Evolutionary conservation across 805 yeast genomes (phyloP).

Genomic region (Ogataea paradorogensis): DNA sequence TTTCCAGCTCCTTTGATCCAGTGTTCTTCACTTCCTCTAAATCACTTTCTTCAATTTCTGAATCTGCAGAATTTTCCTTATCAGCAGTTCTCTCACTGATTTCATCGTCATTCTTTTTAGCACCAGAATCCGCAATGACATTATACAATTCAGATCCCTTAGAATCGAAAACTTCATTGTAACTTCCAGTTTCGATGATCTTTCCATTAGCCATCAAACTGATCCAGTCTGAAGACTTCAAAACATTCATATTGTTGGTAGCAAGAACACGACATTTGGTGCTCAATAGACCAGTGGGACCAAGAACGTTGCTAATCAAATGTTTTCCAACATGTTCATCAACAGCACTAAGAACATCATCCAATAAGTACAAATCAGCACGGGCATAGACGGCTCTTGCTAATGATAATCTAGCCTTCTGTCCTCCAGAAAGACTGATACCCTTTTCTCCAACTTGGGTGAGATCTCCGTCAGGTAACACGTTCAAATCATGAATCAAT

Average conservation of each 20-base stretch:
- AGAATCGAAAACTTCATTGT: constrained; percentile 41
- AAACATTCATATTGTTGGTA: constrained; percentile 81
- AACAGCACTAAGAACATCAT: constrained; percentile 91
- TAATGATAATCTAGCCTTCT: constrained; percentile 85
- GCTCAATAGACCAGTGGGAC: constrained; percentile 72
- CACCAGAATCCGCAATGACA: constrained; percentile 63
- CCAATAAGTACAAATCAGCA: constrained; percentile 83
- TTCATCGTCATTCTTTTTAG: constrained; percentile 27
- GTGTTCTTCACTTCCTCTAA: constrained; percentile 31
- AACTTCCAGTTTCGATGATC: constrained; percentile 64
- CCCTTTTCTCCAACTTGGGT: constrained; percentile 97
- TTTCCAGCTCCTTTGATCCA: constrained; percentile 46
- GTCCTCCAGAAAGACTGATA: constrained; percentile 92
- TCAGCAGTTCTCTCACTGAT: constrained; percentile 16
- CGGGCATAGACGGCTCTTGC: constrained; percentile 94
- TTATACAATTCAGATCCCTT: constrained; percentile 48
- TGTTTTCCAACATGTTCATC: constrained; percentile 94
- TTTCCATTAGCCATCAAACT: constrained; percentile 68
- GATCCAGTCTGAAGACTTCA: constrained; percentile 69
- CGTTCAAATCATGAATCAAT: constrained; percentile 66
- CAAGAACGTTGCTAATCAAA: constrained; percentile 76
- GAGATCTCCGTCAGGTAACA: constrained; percentile 78
- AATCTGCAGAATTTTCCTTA: constrained; percentile 17
- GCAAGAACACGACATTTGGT: constrained; percentile 76
- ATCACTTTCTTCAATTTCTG: constrained; percentile 13